Evolutionary conservation across 306 rosid species (phyloP), one percentile per base, ranked within the genome.

Genomic region (Quillaja saponaria): DNA sequence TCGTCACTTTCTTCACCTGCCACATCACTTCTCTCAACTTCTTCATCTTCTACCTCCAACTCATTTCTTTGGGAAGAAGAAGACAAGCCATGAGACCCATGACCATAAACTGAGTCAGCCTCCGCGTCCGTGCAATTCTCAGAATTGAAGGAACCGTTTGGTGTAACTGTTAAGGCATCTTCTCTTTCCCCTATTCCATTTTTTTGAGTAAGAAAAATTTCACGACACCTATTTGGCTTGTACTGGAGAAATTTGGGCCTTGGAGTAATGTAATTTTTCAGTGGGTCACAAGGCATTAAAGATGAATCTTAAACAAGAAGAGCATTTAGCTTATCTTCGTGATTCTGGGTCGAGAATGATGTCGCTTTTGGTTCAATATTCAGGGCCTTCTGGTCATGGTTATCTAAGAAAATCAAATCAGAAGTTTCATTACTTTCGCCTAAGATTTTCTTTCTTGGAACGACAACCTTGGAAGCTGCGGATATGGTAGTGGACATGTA

Each of bases 191-290:
- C 55, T 13, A 14, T 17, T 7, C 64, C 64, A 14, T 67, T 65
- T 63, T 46, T 66, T 39, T 4, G 39, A 9, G 72, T 80, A 65
- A 46, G 58, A 17, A 70, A 49, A 57, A 78, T 61, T 49, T 71
- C 73, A 9, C 45, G 33, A 28, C 81, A 58, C 70, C 81, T 63
- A 25, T 44, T 51, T 0, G 83, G 86, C 44, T 68, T 75, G 67
- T 78, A 78, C 13, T 81, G 71, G n/a, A 74, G 79, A 46, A 74
- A 81, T 18, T 48, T 62, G 20, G 86, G 86, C 38, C 86, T 68
- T 12, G 83, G 81, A 63, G 86, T 74, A 31, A 71, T 76, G 38
- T 58, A 81, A 55, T 78, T 78, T 0, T 64, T 77, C 18, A 69
- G n/a, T 1, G 83, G 83, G 53, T 81, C 81, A 48, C 74, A 81